Conservation (phyloP, 176 grass and related monocot genomes). For the Raddia distichophylla region DNA sequence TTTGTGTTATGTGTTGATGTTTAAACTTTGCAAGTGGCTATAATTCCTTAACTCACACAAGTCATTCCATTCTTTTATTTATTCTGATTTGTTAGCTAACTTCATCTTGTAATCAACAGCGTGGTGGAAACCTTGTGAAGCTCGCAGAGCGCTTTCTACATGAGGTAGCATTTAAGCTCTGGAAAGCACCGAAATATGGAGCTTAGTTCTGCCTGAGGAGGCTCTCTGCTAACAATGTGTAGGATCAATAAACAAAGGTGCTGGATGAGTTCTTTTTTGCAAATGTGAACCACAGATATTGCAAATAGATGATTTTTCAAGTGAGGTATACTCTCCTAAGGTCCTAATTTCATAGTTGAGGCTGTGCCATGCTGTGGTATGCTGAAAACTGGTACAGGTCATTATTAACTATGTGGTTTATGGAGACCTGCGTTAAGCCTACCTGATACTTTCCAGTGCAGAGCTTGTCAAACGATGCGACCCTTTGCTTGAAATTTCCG, state of each 20-base stretch:
- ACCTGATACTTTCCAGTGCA: not conserved
- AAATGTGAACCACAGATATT: not conserved
- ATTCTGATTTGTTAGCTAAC: constrained; percentile 21
- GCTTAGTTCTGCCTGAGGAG: constrained; percentile 42
- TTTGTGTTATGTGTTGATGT: not conserved
- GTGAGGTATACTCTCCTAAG: not conserved
- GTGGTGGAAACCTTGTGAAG: constrained; percentile 67
- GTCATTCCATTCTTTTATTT: not conserved
- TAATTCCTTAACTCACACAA: not conserved
- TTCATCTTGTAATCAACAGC: constrained; percentile 38
- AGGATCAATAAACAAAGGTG: not conserved
- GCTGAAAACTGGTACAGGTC: not conserved
- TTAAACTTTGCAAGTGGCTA: not conserved
- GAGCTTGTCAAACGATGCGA: not conserved
- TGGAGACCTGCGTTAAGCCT: constrained; percentile 1
- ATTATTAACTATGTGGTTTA: not conserved
- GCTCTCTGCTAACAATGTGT: not conserved
- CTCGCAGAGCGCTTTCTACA: constrained; percentile 84
- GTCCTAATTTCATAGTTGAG: not conserved
- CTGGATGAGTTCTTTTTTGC: constrained; percentile 7
- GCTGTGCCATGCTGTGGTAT: not conserved
- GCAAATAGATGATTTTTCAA: not conserved
- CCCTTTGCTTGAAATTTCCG: constrained; percentile 16
- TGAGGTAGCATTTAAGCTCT: constrained; percentile 95
- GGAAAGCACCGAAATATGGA: constrained; percentile 98